Evolutionary conservation across 2,329 filamentous ascomycete species (phyloP).

Genomic region (Hypoxylon sp.): DNA sequence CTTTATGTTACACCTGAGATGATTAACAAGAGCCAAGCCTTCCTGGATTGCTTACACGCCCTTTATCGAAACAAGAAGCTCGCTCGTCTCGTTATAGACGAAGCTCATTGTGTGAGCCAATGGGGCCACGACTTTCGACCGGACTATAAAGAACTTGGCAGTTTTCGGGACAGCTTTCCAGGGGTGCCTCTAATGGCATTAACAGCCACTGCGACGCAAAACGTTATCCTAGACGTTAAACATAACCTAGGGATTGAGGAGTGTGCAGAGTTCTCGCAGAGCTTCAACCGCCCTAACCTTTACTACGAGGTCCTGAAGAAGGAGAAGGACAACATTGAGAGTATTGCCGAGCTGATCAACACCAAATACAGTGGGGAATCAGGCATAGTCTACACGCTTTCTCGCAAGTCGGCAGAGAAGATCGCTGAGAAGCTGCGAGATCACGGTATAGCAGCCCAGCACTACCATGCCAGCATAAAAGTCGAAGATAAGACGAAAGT

Average conservation of each 20-base stretch:
- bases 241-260: conserved; percentile 87
- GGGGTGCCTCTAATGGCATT: conserved; percentile 92
- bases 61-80: conserved; percentile 81
- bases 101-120: conserved; percentile 99
- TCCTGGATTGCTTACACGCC: conserved; percentile 75
- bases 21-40: conserved; percentile 83
- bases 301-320: conserved; percentile 88
- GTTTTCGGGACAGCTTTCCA: conserved; percentile 78
- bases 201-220: conserved; percentile 93
- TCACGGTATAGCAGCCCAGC: conserved; percentile 78
- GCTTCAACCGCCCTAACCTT: conserved; percentile 96
- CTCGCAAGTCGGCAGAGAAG: conserved; percentile 84
- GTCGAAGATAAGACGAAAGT: conserved; percentile 76
- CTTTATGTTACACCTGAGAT: conserved; percentile 98
- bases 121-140: conserved; percentile 99
- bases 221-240: conserved; percentile 92
- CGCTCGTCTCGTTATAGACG: conserved; percentile 94
- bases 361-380: conserved; percentile 78
- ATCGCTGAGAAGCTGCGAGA: conserved; percentile 78
- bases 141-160: conserved; percentile 90
- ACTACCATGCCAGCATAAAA: conserved; percentile 89
- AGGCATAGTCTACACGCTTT: conserved; percentile 94
- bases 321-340: conserved; percentile 67
- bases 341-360: conserved; percentile 77
- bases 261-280: conserved; percentile 87